Evolutionary conservation across 495 filamentous ascomycete species (phyloP), one percentile per base, ranked within the genome.

Genomic region (Daldinia concentrica): DNA sequence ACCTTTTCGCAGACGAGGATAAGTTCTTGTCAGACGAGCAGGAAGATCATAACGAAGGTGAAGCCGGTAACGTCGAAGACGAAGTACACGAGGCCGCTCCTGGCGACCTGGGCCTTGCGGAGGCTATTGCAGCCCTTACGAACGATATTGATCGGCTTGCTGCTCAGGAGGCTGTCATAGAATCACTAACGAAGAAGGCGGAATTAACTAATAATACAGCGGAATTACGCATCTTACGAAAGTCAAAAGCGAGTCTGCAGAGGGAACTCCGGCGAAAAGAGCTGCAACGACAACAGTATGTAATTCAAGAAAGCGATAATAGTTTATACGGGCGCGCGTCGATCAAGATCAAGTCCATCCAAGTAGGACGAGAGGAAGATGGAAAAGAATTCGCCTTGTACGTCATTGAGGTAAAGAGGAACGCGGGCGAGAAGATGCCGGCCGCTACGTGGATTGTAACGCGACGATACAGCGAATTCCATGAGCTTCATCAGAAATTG

Each of bases 301-400:
- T 96, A 69, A 90, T 98, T 41, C 96, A 99, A 78, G 95, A 98
- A 78, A 97, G 93, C 76, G 96, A 98, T 74, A 99, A 98, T 79
- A 97, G 94, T 78, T 83, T 99, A 43, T 98, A 95, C 78, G 95
- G 95, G 15, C 91, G 95, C 12, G 93, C 95, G 4, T 91, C 88
- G 5, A 88, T 98, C 66, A 90, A 86, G 60, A 98, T 99, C 80
- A 94, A 92, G 77, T 91, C 91, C 2, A 94, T 97, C 66, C 93
- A 95, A 78, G 92, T 97, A 50, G 95, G 93, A 17, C 92, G 87
- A 66, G 94, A 97, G 66, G 92, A 95, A 34, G 94, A 97, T 66
- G 95, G 95, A 19, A 92, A 92, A 72, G 95, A 98, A 76, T 98
- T 91, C 75, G 96, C 94, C 19, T 83, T 97, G 60, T 99, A 99